These are phyloP conservation scores for Puccinia triticina DNA, from an alignment of 1,284 basidiomycete genomes.

Conservation along the genomic window DNA sequence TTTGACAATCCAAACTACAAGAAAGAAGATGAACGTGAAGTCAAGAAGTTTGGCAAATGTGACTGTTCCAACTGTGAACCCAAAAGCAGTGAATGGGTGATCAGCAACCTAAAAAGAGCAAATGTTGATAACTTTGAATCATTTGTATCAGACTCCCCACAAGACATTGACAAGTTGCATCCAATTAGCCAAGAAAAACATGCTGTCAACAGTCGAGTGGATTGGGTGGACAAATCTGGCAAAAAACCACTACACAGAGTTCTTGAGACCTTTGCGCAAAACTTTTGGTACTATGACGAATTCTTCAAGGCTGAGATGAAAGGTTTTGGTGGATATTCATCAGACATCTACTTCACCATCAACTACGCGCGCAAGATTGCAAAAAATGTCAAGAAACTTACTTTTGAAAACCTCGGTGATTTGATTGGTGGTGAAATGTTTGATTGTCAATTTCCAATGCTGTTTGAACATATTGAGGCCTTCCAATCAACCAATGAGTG, in stretches of 20 bases:
- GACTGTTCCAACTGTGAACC: conserved; percentile 8
- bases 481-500: background rate
- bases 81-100: too few species aligned
- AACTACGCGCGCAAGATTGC: background rate
- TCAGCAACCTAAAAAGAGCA: conserved; percentile 7
- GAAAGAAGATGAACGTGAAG: conserved; percentile 6
- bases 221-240: background rate
- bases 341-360: background rate
- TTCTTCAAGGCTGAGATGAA: background rate
- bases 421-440: background rate
- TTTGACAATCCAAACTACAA: conserved; percentile 14
- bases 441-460: background rate
- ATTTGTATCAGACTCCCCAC: background rate
- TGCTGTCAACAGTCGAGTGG: background rate
- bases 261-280: background rate
- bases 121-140: background rate
- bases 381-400: background rate
- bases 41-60: background rate
- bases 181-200: background rate
- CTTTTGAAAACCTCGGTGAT: background rate
- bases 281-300: background rate
- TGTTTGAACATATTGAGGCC: background rate
- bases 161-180: background rate
- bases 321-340: background rate
- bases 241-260: too few species aligned